These are phyloP conservation scores for Erysimum cheiranthoides DNA, from an alignment of 345 rosid species.

Conservation along the genomic window DNA sequence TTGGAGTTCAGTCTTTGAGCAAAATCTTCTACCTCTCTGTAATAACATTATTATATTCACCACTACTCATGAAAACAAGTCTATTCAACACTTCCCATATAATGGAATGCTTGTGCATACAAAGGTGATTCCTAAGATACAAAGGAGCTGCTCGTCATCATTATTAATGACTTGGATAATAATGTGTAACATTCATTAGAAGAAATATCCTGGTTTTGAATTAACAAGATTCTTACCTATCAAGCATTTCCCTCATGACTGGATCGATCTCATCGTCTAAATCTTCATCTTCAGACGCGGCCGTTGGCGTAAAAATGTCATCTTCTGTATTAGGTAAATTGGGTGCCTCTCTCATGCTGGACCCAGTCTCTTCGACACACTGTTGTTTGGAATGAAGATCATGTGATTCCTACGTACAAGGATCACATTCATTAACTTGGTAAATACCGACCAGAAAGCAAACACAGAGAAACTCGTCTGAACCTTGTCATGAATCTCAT, in stretches of 20 bases:
- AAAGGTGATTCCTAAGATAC: neutral
- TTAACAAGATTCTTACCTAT: slow-evolving; percentile 58
- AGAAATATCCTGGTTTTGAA: neutral
- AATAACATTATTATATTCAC: slow-evolving; percentile 17
- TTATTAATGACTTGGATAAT: slow-evolving; percentile 14
- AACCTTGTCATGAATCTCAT: slow-evolving; percentile 56
- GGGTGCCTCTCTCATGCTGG: slow-evolving; percentile 52
- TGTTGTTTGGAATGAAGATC: slow-evolving; percentile 46
- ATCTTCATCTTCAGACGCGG: slow-evolving; percentile 66
- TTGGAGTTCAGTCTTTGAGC: slow-evolving; percentile 85
- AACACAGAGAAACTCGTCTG: slow-evolving; percentile 22
- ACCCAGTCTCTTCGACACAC: slow-evolving; percentile 44
- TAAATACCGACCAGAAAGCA: slow-evolving; percentile 25
- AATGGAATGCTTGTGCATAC: slow-evolving; percentile 11
- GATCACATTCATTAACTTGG: slow-evolving; percentile 29
- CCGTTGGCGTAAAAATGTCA: slow-evolving; percentile 51
- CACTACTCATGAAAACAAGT: slow-evolving; percentile 19
- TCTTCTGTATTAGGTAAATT: slow-evolving; percentile 49
- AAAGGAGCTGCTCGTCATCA: neutral
- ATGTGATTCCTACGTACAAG: slow-evolving; percentile 54
- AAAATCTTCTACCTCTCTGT: slow-evolving; percentile 93
- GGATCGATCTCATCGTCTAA: slow-evolving; percentile 88
- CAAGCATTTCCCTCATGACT: slow-evolving; percentile 77
- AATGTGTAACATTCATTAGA: neutral
- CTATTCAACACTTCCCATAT: slow-evolving; percentile 16